A percentile compares a stretch with the other conserved stretches of the same genome.
Conservation (phyloP, 306 rosid species). For the Geum urbanum region DNA sequence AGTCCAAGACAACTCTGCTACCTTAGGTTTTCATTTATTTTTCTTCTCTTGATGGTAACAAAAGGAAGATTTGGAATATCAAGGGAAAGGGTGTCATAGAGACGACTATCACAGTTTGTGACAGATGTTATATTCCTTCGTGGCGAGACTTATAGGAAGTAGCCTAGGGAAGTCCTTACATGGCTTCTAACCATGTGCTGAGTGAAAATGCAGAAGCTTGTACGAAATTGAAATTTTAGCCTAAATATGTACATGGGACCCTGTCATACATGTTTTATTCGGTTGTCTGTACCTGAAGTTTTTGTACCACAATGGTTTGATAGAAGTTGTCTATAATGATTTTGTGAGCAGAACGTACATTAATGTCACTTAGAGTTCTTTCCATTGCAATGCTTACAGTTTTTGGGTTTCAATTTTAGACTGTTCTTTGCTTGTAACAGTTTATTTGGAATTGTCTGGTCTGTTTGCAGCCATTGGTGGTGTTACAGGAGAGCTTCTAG, state of each 20-base stretch:
- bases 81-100: no score
- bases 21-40: no score
- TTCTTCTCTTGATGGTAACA: no score
- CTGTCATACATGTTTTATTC: not conserved
- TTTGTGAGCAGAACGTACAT: not conserved
- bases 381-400: not conserved
- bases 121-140: no score
- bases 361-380: not conserved
- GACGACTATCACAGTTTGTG: no score
- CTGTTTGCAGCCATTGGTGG: conserved; percentile 46
- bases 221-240: not conserved
- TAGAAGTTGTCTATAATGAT: not conserved
- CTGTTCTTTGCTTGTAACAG: not conserved
- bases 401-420: not conserved
- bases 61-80: no score
- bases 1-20: no score
- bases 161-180: not conserved
- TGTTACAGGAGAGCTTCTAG: conserved; percentile 46
- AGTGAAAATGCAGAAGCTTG: not conserved
- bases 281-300: not conserved
- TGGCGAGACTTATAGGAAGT: no score
- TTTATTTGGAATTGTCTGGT: conserved; percentile 6
- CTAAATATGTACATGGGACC: not conserved
- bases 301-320: not conserved
- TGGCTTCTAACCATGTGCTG: not conserved